Conservation (phyloP, 2,329 filamentous ascomycete species). For the Trichoderma oligosporum region DNA sequence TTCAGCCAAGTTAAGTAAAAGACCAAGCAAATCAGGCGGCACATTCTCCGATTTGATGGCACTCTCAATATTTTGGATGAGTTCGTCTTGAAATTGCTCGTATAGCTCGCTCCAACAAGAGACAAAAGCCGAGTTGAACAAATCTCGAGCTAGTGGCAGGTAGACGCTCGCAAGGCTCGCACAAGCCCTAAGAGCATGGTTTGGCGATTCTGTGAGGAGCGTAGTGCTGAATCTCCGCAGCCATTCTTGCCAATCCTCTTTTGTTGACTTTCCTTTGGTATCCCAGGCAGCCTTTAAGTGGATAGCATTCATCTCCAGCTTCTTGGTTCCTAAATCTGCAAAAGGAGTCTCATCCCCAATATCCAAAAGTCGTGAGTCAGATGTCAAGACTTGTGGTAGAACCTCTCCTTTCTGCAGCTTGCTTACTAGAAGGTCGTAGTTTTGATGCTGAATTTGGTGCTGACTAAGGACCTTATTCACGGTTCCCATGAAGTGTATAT, state of each 20-base stretch:
- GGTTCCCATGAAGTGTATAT: constrained; percentile 87
- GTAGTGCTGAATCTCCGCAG: constrained; percentile 95
- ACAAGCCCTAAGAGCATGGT: constrained; percentile 89
- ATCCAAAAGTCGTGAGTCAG: constrained; percentile 74
- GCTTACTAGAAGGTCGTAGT: constrained; percentile 86
- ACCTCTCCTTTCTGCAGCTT: constrained; percentile 94
- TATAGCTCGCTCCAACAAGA: constrained; percentile 99
- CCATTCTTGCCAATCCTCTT: constrained; percentile 99
- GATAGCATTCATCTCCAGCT: constrained; percentile 94
- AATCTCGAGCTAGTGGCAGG: constrained; percentile 80
- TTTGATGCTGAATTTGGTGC: constrained; percentile 80
- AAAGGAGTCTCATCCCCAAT: constrained; percentile 76
- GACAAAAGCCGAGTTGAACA: constrained; percentile 98
- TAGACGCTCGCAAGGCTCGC: constrained; percentile 88
- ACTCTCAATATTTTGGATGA: constrained; percentile 92
- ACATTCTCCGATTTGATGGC: constrained; percentile 95
- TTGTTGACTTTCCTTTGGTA: constrained; percentile 91
- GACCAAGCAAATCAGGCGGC: constrained; percentile 88
- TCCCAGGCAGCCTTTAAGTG: constrained; percentile 98
- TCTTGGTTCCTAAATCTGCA: constrained; percentile 83
- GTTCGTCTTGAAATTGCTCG: constrained; percentile 92
- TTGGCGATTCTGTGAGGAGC: constrained; percentile 88
- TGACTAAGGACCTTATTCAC: constrained; percentile 81
- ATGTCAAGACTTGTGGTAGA: constrained; percentile 89
- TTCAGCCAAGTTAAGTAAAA: constrained; percentile 91